A percentile compares a stretch with the other conserved stretches of the same genome.
Evolutionary conservation across 2,329 filamentous ascomycete genomes (phyloP).

Genomic region (Aaosphaeria pasadenensis): DNA sequence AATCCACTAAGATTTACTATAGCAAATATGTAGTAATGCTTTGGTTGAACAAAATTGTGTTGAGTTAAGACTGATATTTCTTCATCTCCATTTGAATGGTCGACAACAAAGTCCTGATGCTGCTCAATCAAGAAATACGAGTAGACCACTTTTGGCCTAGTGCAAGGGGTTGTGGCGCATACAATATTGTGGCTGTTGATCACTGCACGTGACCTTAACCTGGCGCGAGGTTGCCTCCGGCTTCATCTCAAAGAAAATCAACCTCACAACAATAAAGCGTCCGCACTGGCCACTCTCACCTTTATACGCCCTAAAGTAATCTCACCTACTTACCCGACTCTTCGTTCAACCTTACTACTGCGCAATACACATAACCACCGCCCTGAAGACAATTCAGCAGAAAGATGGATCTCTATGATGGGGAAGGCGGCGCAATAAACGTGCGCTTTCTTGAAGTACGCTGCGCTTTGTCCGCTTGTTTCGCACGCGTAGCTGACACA

Average conservation of each 20-base stretch:
- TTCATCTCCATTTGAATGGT: no score
- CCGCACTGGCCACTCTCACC: background rate
- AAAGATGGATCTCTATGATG: slow-evolving; percentile 50
- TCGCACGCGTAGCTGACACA: slow-evolving; percentile 15
- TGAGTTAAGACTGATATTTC: no score
- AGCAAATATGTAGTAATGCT: no score
- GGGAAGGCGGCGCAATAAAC: slow-evolving; percentile 42
- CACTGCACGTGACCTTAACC: no score
- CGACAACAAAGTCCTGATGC: no score
- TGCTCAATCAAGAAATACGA: no score
- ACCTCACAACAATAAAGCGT: background rate
- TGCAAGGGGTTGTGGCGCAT: no score
- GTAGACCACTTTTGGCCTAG: no score
- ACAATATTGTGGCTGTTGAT: no score
- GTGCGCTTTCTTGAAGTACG: slow-evolving; percentile 38
- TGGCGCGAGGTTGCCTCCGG: background rate
- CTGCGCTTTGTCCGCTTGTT: slow-evolving; percentile 6
- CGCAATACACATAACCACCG: background rate
- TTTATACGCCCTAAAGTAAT: background rate
- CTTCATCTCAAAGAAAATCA: slow-evolving; percentile 1
- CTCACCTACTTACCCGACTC: background rate
- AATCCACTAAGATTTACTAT: no score
- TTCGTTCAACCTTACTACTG: background rate
- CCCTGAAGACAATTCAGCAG: background rate
- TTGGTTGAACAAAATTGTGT: no score